Evolutionary conservation across 331 rosid species (phyloP).

Genomic region (Prunus yedoensis): DNA sequence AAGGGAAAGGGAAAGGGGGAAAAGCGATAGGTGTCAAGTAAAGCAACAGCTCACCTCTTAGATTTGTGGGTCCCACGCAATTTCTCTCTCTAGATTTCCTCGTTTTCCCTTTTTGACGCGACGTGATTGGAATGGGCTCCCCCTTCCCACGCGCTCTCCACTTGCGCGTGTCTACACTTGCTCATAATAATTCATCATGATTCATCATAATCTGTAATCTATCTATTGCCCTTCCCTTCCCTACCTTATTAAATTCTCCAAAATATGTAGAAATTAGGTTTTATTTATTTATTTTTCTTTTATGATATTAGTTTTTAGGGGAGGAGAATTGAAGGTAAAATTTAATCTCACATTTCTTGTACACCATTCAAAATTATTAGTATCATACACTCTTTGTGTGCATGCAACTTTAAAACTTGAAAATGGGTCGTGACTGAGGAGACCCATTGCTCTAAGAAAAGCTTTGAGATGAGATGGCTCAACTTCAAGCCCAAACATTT

Average conservation of each 20-base stretch:
- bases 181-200: background rate
- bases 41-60: slow-evolving; percentile 58
- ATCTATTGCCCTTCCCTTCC: too few species aligned
- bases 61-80: slow-evolving; percentile 80
- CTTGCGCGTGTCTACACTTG: background rate
- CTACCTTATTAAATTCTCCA: background rate
- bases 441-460: background rate
- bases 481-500: slow-evolving; percentile 15
- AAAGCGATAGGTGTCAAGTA: slow-evolving; percentile 43
- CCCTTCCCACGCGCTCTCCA: background rate
- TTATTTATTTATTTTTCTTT: background rate
- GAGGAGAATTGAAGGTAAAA: background rate
- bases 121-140: slow-evolving; percentile 25
- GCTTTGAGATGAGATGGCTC: background rate
- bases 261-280: background rate
- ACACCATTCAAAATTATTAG: background rate
- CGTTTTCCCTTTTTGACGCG: slow-evolving; percentile 56
- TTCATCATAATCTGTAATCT: background rate
- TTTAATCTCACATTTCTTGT: background rate
- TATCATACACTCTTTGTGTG: background rate
- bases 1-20: slow-evolving; percentile 7
- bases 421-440: background rate
- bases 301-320: too few species aligned
- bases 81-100: slow-evolving; percentile 48
- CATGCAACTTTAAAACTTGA: background rate